Evolutionary conservation across 305 asterid genomes (phyloP), one percentile per base, ranked within the genome.

Genomic region (Solanum chacoense): DNA sequence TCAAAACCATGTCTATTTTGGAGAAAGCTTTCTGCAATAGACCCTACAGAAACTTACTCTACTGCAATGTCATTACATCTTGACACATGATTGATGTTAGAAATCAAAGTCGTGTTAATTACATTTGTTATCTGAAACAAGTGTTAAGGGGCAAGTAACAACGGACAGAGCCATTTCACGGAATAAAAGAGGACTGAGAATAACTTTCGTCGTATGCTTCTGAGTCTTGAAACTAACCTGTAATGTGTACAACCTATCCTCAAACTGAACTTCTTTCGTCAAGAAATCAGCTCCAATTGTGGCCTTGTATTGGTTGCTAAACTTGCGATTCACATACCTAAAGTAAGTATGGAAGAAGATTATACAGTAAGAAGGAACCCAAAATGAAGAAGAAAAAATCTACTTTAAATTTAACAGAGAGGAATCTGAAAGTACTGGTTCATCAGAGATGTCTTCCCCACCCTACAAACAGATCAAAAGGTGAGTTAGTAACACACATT

Each of bases 241-340:
- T 93, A 95, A 91, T 2, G 98, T 94, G 87, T 93, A 94, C 90
- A 95, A 88, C 91, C 96, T 92, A 84, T 95, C 98, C 65, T 95
- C 97, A 83, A 95, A 91, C 59, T 95, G 97, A 67, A 95, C 92
- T 91, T 95, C 98, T 88, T 94, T 95, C 38, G 98, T 95, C 92
- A 95, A 90, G 92, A 95, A 95, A 92, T 95, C 98, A 86, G 98
- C 98, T 72, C 98, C 98, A 91, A 95, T 95, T 37, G 97, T 96
- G 32, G 98, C 96, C 88, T 95, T 95, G 88, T 96, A 96, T 91
- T 94, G 98, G 85, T 94, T 92, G 87, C 95, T 95, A 91, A 95
- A 96, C 89, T 96, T 96, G 86, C 91, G 93, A 87, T 93, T 92
- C 91, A 96, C 98, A 88, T 96, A 95, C 90, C 97, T 95, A 89